Evolutionary conservation across 257 asterid genomes (phyloP).

Genomic region (Knoxia roxburghii): DNA sequence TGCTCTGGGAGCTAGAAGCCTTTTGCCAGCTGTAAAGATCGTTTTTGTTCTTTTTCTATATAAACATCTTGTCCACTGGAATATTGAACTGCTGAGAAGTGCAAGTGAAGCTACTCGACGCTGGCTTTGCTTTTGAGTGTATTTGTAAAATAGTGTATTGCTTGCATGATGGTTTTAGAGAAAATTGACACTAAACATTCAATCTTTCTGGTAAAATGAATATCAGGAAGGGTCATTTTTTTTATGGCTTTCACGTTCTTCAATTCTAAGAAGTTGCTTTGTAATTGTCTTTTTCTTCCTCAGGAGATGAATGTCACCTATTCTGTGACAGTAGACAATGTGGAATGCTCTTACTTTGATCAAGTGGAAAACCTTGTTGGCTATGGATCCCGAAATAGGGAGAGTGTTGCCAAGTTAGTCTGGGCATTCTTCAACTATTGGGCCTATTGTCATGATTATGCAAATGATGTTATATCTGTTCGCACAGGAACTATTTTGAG

Average conservation of each 20-base stretch:
- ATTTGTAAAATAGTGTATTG: background rate
- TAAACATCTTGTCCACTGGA: too few relatives aligned
- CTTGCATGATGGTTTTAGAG: background rate
- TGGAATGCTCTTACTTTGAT: constrained; percentile 77
- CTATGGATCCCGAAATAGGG: constrained; percentile 62
- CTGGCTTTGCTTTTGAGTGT: constrained; percentile 1
- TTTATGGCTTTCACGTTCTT: background rate
- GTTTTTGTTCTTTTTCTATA: background rate
- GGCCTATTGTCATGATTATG: constrained; percentile 91
- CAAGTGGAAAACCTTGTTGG: constrained; percentile 62
- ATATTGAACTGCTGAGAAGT: background rate
- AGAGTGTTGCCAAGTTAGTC: constrained; percentile 55
- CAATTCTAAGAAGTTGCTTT: background rate
- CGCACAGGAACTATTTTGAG: constrained; percentile 72
- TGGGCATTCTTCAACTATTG: constrained; percentile 90
- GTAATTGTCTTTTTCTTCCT: constrained; percentile 8
- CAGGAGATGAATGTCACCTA: constrained; percentile 73
- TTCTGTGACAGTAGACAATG: constrained; percentile 46
- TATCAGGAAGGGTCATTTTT: background rate
- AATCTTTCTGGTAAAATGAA: background rate
- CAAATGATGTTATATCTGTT: constrained; percentile 78
- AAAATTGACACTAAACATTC: background rate
- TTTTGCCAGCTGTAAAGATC: background rate
- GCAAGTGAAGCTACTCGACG: background rate
- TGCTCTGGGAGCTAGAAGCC: background rate